Conservation (phyloP, 495 filamentous ascomycete species). For the Penicillium simplicissimum region DNA sequence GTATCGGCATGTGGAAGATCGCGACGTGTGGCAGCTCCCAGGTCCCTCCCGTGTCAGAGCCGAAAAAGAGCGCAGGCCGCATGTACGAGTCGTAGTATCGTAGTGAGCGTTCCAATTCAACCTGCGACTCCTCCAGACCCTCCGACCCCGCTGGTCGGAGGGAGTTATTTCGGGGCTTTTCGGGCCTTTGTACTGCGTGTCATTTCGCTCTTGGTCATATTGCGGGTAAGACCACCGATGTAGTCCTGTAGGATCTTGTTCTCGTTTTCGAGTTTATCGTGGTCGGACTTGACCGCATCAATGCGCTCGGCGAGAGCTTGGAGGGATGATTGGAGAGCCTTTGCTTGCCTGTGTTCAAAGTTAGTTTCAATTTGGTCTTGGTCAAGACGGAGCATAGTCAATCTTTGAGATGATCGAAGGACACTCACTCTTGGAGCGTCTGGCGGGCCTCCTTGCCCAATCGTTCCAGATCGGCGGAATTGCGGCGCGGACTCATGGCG, state of each 20-base stretch:
- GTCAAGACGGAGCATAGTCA: neutral
- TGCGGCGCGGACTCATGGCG: slow-evolving; percentile 91
- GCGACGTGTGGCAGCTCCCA: slow-evolving; percentile 9
- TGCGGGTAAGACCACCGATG: slow-evolving; percentile 55
- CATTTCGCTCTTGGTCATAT: slow-evolving; percentile 54
- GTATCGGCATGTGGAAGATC: neutral
- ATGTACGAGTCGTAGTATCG: slow-evolving; percentile 9
- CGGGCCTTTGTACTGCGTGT: slow-evolving; percentile 46
- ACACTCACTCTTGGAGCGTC: slow-evolving; percentile 63
- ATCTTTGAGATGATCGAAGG: neutral
- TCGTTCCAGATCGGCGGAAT: slow-evolving; percentile 82
- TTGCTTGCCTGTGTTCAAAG: slow-evolving; percentile 67
- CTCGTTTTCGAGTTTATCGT: slow-evolving; percentile 90
- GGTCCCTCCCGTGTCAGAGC: slow-evolving; percentile 9
- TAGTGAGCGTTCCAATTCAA: slow-evolving; percentile 3
- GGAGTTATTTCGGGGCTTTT: slow-evolving; percentile 46
- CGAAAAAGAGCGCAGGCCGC: neutral
- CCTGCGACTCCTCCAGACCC: slow-evolving; percentile 11
- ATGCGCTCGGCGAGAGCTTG: slow-evolving; percentile 87
- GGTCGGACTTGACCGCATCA: slow-evolving; percentile 89
- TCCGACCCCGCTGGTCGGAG: neutral
- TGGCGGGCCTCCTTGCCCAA: slow-evolving; percentile 77
- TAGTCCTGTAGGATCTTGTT: slow-evolving; percentile 95
- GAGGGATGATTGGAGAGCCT: slow-evolving; percentile 81
- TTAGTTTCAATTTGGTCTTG: neutral